phyloP scores from a whole-genome alignment of 225 moss, liverwort and hornwort genomes.

The Polytrichum commune region DNA sequence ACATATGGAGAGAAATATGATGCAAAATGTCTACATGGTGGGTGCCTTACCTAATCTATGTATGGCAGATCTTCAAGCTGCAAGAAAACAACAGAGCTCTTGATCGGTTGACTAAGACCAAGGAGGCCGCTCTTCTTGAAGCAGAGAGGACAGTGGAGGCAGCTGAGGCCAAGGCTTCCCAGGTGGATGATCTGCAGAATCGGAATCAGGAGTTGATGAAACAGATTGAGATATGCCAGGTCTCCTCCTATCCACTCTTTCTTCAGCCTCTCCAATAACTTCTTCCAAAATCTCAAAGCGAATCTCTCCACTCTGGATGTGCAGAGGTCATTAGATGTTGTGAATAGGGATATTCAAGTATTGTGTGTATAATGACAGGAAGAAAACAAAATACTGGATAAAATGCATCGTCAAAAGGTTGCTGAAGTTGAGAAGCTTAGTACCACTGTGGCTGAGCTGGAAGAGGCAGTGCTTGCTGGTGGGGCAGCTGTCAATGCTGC shows the following conservation, averaged over 20 bases:
- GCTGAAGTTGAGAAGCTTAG: constrained; percentile 95
- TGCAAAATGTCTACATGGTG: too few species aligned
- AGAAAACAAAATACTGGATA: constrained; percentile 97
- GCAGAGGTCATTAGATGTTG: too few species aligned
- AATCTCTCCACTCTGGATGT: too few species aligned
- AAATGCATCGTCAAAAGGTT: constrained; percentile 95
- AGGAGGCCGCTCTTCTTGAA: constrained; percentile 92
- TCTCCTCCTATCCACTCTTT: constrained; percentile 9
- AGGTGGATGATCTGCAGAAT: constrained; percentile 95
- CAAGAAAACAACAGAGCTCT: constrained; percentile 92
- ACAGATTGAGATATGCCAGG: constrained; percentile 94
- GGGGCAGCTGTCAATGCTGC: constrained; percentile 93
- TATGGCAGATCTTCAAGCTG: constrained; percentile 71
- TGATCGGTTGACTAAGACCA: constrained; percentile 87
- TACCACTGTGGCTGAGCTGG: constrained; percentile 70
- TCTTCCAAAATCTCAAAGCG: not conserved
- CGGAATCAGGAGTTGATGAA: constrained; percentile 92
- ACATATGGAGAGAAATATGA: too few species aligned
- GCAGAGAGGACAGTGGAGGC: constrained; percentile 81
- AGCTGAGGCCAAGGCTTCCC: constrained; percentile 93
- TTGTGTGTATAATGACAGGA: constrained; percentile 49
- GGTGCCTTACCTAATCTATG: not conserved
- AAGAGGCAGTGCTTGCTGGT: constrained; percentile 90
- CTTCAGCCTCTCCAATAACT: constrained; percentile 8
- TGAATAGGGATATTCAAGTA: too few species aligned